A percentile compares a stretch with the other conserved stretches of the same genome.
Evolutionary conservation across 306 rosid species (phyloP).

Genomic region (cucumber (Cucumis sativus)): Cucumber_9930_V3 NC_026657.2:3777501-3778000

Average conservation of each 20-base stretch:
- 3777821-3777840: neutral
- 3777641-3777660: neutral
- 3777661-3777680: neutral
- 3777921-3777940: neutral
- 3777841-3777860: neutral
- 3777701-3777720: neutral
- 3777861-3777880: neutral
- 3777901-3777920: neutral
- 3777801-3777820: neutral
- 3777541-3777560: slow-evolving; percentile 67
- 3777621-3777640: neutral
- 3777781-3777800: neutral
- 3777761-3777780: neutral
- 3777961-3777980: neutral
- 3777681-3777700: neutral
- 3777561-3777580: slow-evolving; percentile 93
- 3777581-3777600: slow-evolving; percentile 73
- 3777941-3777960: neutral
- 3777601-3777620: neutral
- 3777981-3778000: neutral
- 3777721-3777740: neutral
- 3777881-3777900: neutral
- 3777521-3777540: slow-evolving; percentile 61
- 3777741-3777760: neutral
- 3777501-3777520: slow-evolving; percentile 16